These are phyloP conservation scores for Sarcodon aspratus DNA, from an alignment of 768 basidiomycete species.

Conservation along the genomic window DNA sequence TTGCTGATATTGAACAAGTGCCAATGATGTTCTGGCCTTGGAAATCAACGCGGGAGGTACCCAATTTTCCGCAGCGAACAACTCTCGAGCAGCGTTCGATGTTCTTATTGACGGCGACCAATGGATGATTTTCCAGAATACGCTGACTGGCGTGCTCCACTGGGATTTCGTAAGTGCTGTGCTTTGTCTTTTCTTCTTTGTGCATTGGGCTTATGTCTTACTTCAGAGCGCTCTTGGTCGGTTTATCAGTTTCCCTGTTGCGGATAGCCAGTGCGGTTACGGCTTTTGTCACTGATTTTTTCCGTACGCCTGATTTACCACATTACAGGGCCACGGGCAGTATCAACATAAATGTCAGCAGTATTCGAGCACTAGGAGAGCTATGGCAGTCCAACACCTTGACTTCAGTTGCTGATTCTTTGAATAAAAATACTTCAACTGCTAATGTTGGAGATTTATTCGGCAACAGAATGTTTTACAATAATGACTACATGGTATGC, in stretches of 20 bases:
- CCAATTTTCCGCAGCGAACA: slow-evolving; percentile 33
- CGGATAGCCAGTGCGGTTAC: slow-evolving; percentile 27
- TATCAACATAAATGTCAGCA: slow-evolving; percentile 45
- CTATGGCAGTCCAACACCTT: slow-evolving; percentile 37
- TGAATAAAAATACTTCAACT: slow-evolving; percentile 23
- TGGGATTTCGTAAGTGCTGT: slow-evolving; percentile 58
- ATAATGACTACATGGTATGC: slow-evolving; percentile 58
- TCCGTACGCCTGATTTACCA: background rate
- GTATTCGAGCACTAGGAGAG: slow-evolving; percentile 36
- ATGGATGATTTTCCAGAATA: slow-evolving; percentile 65
- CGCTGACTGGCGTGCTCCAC: slow-evolving; percentile 42
- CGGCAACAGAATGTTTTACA: slow-evolving; percentile 57
- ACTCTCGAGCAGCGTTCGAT: slow-evolving; percentile 34
- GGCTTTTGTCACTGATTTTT: background rate
- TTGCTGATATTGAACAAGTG: slow-evolving; percentile 19
- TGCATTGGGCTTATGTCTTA: slow-evolving; percentile 1
- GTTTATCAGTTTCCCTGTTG: slow-evolving; percentile 56
- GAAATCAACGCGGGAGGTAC: slow-evolving; percentile 54
- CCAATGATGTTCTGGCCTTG: slow-evolving; percentile 50
- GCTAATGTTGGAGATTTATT: slow-evolving; percentile 43
- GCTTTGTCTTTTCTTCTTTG: background rate
- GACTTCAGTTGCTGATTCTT: slow-evolving; percentile 23
- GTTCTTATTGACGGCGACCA: slow-evolving; percentile 44
- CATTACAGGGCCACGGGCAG: slow-evolving; percentile 37
- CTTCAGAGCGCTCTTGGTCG: slow-evolving; percentile 49